Conservation (phyloP, 129 eudicot genomes). For the Artemisia annua region DNA sequence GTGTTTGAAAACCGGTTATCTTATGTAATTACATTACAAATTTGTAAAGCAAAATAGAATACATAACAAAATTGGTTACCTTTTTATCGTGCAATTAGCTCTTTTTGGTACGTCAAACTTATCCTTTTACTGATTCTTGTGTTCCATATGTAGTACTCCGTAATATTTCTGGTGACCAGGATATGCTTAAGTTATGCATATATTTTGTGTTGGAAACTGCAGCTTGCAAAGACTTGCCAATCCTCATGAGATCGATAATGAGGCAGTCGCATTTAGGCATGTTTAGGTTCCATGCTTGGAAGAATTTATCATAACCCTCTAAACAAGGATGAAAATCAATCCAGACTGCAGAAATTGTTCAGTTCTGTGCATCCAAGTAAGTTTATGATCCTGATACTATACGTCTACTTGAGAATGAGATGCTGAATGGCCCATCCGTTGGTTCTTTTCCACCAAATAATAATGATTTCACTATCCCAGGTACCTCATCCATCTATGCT, state of each 20-base stretch:
- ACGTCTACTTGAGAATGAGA: constrained; percentile 75
- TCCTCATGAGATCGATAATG: constrained; percentile 88
- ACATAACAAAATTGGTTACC: no score
- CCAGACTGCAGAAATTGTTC: constrained; percentile 87
- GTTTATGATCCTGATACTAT: constrained; percentile 93
- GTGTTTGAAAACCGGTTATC: no score
- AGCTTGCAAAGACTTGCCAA: constrained; percentile 92
- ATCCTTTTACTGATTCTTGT: not conserved
- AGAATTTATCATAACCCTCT: constrained; percentile 85
- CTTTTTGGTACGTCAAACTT: not conserved
- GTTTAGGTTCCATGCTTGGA: constrained; percentile 95
- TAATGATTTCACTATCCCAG: constrained; percentile 50
- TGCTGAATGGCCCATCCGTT: constrained; percentile 63
- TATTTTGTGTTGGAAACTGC: constrained; percentile 34
- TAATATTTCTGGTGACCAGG: no score
- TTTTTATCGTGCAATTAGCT: no score
- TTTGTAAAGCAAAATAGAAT: no score
- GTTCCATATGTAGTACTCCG: not conserved
- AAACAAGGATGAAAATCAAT: constrained; percentile 95
- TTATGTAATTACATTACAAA: no score
- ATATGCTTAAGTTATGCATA: constrained; percentile 20
- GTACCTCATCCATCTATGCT: constrained; percentile 38
- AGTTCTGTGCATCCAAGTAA: constrained; percentile 97
- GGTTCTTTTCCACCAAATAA: constrained; percentile 45
- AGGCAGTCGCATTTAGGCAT: constrained; percentile 95